phyloP scores from a whole-genome alignment of 345 rosid species.

The Salix caprea region DNA sequence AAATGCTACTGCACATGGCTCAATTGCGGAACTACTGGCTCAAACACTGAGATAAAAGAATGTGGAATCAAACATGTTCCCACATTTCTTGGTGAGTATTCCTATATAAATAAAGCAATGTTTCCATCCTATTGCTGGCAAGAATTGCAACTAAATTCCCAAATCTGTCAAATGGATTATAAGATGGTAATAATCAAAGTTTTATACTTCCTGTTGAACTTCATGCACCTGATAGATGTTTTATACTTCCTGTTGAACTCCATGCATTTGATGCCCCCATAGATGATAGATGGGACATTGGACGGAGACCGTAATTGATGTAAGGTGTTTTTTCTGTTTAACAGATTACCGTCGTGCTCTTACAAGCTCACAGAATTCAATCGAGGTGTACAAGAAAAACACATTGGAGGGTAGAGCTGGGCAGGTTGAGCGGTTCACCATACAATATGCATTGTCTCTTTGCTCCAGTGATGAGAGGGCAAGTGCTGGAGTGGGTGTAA shows the following conservation, averaged over 20 bases:
- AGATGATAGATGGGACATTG: background rate
- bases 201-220: background rate
- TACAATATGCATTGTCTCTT: background rate
- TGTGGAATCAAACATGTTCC: background rate
- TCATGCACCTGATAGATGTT: background rate
- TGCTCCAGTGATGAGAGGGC: background rate
- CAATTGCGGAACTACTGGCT: constrained; percentile 94
- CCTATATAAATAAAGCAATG: background rate
- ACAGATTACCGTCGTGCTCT: background rate
- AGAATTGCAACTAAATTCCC: background rate
- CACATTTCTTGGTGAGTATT: background rate
- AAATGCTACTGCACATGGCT: constrained; percentile 91
- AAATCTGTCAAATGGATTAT: background rate
- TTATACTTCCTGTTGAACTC: background rate
- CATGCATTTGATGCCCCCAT: background rate
- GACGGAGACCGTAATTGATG: background rate
- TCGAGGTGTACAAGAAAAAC: background rate
- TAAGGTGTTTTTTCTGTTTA: background rate
- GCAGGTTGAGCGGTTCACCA: background rate
- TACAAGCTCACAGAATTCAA: background rate
- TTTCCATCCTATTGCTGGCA: background rate
- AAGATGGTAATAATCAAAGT: background rate
- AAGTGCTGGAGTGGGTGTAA: background rate
- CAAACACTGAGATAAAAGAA: constrained; percentile 42
- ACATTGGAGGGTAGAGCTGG: background rate